These are phyloP conservation scores for Rhamnella rubrinervis DNA, from an alignment of 331 rosid species.

Conservation along the genomic window DNA sequence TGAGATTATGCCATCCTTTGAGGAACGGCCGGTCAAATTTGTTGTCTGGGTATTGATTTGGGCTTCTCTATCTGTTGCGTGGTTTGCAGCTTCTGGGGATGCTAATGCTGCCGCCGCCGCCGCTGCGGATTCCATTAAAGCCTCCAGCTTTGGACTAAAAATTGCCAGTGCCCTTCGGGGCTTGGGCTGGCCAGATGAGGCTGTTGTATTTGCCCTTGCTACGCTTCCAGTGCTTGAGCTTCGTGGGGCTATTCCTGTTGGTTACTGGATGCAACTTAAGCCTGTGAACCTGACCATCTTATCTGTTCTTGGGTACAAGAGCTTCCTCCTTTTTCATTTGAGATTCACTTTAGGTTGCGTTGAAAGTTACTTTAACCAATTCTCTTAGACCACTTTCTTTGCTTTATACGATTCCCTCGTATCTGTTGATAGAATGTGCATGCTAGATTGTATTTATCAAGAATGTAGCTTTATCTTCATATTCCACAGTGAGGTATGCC, in stretches of 20 bases:
- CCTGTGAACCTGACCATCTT: constrained; percentile 56
- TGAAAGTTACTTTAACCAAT: constrained; percentile 8
- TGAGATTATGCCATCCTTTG: constrained; percentile 37
- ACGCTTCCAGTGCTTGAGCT: constrained; percentile 95
- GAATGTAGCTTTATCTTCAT: no score
- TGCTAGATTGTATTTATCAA: neutral
- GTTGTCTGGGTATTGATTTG: constrained; percentile 72
- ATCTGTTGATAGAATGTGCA: neutral
- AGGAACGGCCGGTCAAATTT: constrained; percentile 56
- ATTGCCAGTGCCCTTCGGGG: constrained; percentile 61
- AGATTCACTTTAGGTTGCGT: neutral
- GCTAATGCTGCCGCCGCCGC: constrained; percentile 53
- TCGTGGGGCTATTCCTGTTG: constrained; percentile 96
- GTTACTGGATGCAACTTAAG: constrained; percentile 85
- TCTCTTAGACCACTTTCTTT: constrained; percentile 1
- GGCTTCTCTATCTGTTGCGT: constrained; percentile 77
- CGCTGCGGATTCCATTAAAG: constrained; percentile 66
- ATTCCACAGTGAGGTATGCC: neutral
- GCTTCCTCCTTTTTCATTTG: constrained; percentile 1
- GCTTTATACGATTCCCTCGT: constrained; percentile 6
- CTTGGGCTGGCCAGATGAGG: constrained; percentile 75
- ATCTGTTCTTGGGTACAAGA: constrained; percentile 71
- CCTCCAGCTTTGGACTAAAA: constrained; percentile 76
- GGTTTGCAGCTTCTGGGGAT: constrained; percentile 81
- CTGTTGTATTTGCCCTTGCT: constrained; percentile 81